Evolutionary conservation across 1,284 basidiomycete species (phyloP).

Genomic region (Bjerkandera adusta): DNA sequence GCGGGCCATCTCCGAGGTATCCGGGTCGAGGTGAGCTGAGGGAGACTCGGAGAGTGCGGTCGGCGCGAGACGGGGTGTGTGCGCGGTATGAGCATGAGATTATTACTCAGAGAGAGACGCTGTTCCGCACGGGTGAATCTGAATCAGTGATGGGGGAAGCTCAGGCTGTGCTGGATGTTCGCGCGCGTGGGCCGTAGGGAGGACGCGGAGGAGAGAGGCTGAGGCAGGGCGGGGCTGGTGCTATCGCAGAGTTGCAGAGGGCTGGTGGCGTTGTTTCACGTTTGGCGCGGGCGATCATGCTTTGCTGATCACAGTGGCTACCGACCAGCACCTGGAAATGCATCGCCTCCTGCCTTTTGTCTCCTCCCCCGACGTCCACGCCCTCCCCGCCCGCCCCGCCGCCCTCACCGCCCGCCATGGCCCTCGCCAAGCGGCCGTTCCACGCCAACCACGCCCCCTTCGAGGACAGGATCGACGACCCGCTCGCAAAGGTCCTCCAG

Average conservation of each 20-base stretch:
- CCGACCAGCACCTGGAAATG: constrained; percentile 8
- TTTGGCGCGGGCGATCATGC: constrained; percentile 10
- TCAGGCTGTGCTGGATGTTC: background rate
- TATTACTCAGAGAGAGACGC: no score
- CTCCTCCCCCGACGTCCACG: constrained; percentile 8
- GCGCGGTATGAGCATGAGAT: no score
- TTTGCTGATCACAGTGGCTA: constrained; percentile 15
- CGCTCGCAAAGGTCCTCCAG: constrained; percentile 29
- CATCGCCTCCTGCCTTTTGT: constrained; percentile 9
- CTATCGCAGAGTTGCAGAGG: no score
- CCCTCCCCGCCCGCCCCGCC: background rate
- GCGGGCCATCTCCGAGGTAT: no score
- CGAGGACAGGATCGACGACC: constrained; percentile 31
- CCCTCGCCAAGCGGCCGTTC: constrained; percentile 17
- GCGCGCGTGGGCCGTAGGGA: background rate
- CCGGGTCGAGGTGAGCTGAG: no score
- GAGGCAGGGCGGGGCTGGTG: no score
- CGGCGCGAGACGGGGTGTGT: no score
- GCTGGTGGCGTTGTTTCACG: constrained; percentile 15
- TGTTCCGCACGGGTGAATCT: no score
- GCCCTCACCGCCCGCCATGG: constrained; percentile 7
- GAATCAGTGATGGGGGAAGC: no score
- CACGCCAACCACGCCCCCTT: constrained; percentile 18
- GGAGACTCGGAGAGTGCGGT: no score
- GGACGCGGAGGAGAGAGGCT: background rate